phyloP scores from a whole-genome alignment of 1,139 yeast genomes.

The Magnusiomyces paraingens region DNA sequence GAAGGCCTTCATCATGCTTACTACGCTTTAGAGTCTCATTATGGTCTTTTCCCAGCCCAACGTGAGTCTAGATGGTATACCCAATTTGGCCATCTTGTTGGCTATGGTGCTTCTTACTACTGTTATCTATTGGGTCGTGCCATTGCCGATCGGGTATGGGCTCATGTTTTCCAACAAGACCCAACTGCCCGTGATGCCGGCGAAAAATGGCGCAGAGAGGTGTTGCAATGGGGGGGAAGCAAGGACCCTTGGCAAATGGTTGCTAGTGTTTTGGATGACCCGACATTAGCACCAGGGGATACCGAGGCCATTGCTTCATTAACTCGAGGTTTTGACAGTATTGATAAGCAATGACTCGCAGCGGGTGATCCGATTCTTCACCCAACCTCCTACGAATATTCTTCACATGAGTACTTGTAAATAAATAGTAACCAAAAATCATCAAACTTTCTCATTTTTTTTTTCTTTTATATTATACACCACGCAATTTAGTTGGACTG shows the following conservation, averaged over 20 bases:
- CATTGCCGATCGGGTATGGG: slow-evolving; percentile 83
- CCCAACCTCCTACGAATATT: neutral
- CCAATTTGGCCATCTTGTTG: slow-evolving; percentile 85
- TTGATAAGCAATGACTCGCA: neutral
- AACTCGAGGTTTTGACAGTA: slow-evolving; percentile 34
- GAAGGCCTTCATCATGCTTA: slow-evolving; percentile 37
- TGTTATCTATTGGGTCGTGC: slow-evolving; percentile 89
- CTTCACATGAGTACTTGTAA: slow-evolving; percentile 1
- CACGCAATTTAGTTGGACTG: slow-evolving; percentile 52
- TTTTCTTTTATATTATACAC: slow-evolving; percentile 8
- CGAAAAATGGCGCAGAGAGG: slow-evolving; percentile 58
- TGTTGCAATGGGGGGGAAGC: slow-evolving; percentile 91
- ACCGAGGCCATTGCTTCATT: slow-evolving; percentile 55
- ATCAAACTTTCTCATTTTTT: slow-evolving; percentile 1
- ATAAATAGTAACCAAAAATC: neutral
- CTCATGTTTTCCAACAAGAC: slow-evolving; percentile 50
- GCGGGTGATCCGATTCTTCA: neutral
- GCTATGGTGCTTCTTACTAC: slow-evolving; percentile 92
- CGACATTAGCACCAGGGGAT: slow-evolving; percentile 60
- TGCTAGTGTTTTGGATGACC: slow-evolving; percentile 66
- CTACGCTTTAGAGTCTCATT: slow-evolving; percentile 53
- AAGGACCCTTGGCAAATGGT: slow-evolving; percentile 84
- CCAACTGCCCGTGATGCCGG: slow-evolving; percentile 75
- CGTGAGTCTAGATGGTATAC: slow-evolving; percentile 81
- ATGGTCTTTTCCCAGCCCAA: slow-evolving; percentile 33